phyloP scores from a whole-genome alignment of 2,329 filamentous ascomycete genomes.

The Sporothrix phasma region DNA sequence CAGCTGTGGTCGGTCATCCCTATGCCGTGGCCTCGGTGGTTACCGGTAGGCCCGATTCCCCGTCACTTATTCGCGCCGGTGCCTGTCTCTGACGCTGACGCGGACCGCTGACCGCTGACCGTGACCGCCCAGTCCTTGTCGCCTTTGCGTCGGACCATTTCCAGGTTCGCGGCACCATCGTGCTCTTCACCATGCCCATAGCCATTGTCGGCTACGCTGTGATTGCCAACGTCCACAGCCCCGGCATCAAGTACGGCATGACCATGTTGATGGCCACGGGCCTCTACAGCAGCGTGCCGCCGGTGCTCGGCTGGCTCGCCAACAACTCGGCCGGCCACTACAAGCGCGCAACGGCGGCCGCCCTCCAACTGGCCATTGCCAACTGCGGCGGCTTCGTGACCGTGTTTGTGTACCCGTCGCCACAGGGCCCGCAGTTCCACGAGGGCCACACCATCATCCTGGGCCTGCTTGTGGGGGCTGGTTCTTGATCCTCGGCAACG shows the following conservation, averaged over 20 bases:
- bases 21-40: constrained; percentile 50
- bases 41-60: constrained; percentile 32
- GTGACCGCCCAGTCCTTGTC: constrained; percentile 31
- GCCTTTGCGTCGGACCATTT: constrained; percentile 52
- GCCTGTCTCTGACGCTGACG: not conserved
- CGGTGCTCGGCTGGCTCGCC: constrained; percentile 53
- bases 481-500: constrained; percentile 52
- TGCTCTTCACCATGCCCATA: constrained; percentile 53
- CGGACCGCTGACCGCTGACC: not conserved
- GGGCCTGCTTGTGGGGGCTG: constrained; percentile 51
- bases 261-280: constrained; percentile 58
- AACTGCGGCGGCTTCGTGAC: constrained; percentile 60
- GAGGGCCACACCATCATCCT: constrained; percentile 53
- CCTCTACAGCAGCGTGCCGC: constrained; percentile 53
- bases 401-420: constrained; percentile 35
- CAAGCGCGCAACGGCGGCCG: constrained; percentile 57
- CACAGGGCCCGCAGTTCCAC: constrained; percentile 47
- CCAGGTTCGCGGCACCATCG: constrained; percentile 48
- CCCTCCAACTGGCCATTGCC: constrained; percentile 54
- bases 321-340: constrained; percentile 62
- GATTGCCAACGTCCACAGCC: constrained; percentile 44
- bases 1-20: constrained; percentile 55
- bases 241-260: constrained; percentile 52
- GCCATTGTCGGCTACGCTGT: constrained; percentile 56
- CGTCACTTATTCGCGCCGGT: too few relatives aligned